These are phyloP conservation scores for Trichoderma sp. DNA, from an alignment of 2,329 filamentous ascomycete species.

Conservation along the genomic window DNA sequence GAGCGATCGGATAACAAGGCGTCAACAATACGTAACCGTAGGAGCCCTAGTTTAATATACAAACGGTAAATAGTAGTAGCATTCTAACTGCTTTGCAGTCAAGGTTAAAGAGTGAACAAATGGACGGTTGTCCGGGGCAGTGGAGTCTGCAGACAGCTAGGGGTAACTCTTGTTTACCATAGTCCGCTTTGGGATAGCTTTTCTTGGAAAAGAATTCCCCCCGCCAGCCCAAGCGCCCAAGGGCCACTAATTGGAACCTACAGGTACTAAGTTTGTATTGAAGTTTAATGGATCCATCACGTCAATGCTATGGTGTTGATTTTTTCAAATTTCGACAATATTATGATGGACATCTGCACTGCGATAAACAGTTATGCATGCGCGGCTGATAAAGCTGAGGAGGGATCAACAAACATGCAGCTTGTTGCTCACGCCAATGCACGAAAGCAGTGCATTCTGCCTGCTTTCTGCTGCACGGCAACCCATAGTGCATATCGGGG, in stretches of 20 bases:
- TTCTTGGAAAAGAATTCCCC: too few species aligned
- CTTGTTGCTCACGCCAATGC: slow-evolving; percentile 2
- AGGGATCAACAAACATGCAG: slow-evolving; percentile 16
- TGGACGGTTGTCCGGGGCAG: slow-evolving; percentile 30
- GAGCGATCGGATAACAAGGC: slow-evolving; percentile 2
- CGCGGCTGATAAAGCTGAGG: not conserved
- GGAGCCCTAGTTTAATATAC: slow-evolving; percentile 1
- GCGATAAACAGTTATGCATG: not conserved
- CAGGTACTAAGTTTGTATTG: not conserved
- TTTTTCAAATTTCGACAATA: not conserved
- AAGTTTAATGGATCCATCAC: not conserved
- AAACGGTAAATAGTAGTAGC: not conserved
- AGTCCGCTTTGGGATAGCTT: slow-evolving; percentile 37
- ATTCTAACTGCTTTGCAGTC: not conserved
- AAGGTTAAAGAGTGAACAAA: slow-evolving; percentile 21
- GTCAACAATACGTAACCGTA: not conserved
- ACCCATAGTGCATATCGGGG: not conserved
- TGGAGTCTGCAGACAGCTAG: slow-evolving; percentile 31
- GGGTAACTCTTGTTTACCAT: slow-evolving; percentile 40
- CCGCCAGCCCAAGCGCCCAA: too few species aligned
- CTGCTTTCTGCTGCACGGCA: slow-evolving; percentile 11
- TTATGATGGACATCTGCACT: not conserved
- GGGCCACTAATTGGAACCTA: not conserved
- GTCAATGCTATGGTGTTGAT: not conserved
- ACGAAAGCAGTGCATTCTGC: slow-evolving; percentile 15